Base-by-base conservation (phyloP, 345 rosid species). In the Noccaea bulbosa region DNA sequence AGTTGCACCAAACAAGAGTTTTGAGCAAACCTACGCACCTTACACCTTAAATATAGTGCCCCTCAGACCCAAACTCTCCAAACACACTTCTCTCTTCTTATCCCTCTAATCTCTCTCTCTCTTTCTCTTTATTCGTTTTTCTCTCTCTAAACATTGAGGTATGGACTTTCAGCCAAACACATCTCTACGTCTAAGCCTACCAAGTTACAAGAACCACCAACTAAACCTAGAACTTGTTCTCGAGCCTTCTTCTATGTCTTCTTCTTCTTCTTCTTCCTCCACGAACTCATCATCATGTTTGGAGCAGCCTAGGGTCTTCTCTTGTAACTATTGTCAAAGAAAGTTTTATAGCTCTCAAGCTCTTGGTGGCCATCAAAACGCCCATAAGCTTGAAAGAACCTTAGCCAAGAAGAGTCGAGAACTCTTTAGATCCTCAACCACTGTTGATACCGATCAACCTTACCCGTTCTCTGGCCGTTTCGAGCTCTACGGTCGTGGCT, bases 291-390 rank as follows among this genome's bases (percentile, higher is more conserved):
- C 73, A 50, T 59, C 80, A 55, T 70, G 74, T 63, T 70, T 66
- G 57, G 77, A 77, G 59, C 80, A 84, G 52, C 75, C 87, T 11
- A 72, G 99, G 61, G 62, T 86, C 37, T 94, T 94, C 81, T 85
- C 96, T 0, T 94, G 99, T 84, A 94, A 91, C 83, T 94, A 85
- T 67, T 94, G 99, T 78, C 89, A 85, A 73, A 83, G 98, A 50
- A 94, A 88, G 82, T 94, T 94, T 63, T 85, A 88, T 16, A 94
- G 99, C 72, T 94, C 99, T 35, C 99, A 94, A 76, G 98, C 99
- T n/a, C 93, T 94, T 27, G 99, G 99, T 3, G 96, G 99, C 2
- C 99, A 94, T 77, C 99, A 94, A 79, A 94, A 94, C 76, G 99
- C 98, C 22, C 99, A 91, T 75, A 94, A 89, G 81, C 89, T 91